phyloP scores from a whole-genome alignment of 2,329 filamentous ascomycete genomes.

The Leptographium procerum region DNA sequence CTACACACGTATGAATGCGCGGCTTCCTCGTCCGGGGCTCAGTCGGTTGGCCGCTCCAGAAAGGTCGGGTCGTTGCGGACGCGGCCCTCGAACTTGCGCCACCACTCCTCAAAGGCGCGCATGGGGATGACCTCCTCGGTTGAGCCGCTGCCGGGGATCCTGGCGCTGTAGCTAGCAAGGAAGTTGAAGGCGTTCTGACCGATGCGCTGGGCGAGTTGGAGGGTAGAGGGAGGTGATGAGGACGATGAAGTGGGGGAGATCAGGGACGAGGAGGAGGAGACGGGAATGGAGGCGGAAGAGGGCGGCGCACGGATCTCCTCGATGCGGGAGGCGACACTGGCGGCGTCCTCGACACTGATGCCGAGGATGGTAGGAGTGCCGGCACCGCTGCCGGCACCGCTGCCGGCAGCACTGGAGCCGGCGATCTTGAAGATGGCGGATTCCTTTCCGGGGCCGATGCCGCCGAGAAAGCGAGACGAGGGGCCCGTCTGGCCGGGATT shows the following conservation, averaged over 20 bases:
- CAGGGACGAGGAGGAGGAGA: neutral
- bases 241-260: neutral
- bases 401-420: conserved; percentile 13
- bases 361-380: conserved; percentile 48
- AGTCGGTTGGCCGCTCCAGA: conserved; percentile 49
- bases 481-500: conserved; percentile 26
- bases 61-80: conserved; percentile 81
- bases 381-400: conserved; percentile 13
- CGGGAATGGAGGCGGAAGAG: conserved; percentile 9
- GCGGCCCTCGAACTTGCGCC: conserved; percentile 86
- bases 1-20: too few species aligned
- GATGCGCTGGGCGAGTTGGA: conserved; percentile 78
- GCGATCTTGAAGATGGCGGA: conserved; percentile 80
- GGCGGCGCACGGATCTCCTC: conserved; percentile 36
- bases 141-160: conserved; percentile 29
- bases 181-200: conserved; percentile 98
- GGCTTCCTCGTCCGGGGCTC: too few species aligned
- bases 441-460: conserved; percentile 79
- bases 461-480: conserved; percentile 60
- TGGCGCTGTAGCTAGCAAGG: conserved; percentile 69
- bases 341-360: conserved; percentile 67
- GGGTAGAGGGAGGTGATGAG: conserved; percentile 34
- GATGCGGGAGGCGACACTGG: conserved; percentile 59
- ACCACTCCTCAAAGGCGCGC: conserved; percentile 94
- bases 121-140: conserved; percentile 79